These are phyloP conservation scores for Volutella citrinella DNA, from an alignment of 2,329 filamentous ascomycete species.

Conservation along the genomic window DNA sequence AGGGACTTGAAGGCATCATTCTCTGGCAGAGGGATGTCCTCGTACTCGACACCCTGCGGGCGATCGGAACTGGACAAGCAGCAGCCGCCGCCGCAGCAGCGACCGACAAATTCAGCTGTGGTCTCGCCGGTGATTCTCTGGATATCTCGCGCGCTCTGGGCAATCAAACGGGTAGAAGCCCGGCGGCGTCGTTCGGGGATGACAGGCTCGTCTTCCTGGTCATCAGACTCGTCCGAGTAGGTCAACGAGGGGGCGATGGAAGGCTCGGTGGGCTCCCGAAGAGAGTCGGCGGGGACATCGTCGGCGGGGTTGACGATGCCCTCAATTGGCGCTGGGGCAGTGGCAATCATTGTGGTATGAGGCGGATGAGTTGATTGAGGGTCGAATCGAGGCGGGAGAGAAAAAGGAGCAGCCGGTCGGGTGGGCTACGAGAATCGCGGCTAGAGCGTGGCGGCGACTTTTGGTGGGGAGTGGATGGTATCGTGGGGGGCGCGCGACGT, in stretches of 20 bases:
- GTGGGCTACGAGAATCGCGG: too few species aligned
- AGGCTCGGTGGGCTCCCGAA: slow-evolving; percentile 47
- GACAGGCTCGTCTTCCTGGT: slow-evolving; percentile 49
- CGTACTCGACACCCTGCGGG: slow-evolving; percentile 47
- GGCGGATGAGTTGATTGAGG: too few species aligned
- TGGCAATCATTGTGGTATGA: slow-evolving; percentile 31
- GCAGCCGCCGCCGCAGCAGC: slow-evolving; percentile 64
- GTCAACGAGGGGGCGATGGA: slow-evolving; percentile 60
- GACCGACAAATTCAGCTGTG: slow-evolving; percentile 57
- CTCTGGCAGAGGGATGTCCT: slow-evolving; percentile 61
- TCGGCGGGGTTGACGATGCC: slow-evolving; percentile 38
- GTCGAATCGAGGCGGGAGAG: too few species aligned
- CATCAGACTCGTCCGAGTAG: slow-evolving; percentile 61
- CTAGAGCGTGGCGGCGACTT: slow-evolving; percentile 6
- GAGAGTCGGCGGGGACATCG: slow-evolving; percentile 38
- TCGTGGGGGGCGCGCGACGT: background rate
- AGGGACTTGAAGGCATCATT: slow-evolving; percentile 83
- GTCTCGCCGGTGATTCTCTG: slow-evolving; percentile 63
- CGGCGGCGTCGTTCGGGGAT: slow-evolving; percentile 53
- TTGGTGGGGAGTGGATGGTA: slow-evolving; percentile 2
- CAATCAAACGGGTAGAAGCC: slow-evolving; percentile 67
- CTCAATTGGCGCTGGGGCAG: slow-evolving; percentile 21
- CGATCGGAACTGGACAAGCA: slow-evolving; percentile 49
- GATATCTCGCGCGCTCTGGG: slow-evolving; percentile 60
- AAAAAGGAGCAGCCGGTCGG: too few species aligned